Evolutionary conservation across 169 alveolate genomes (phyloP).

Genomic region (Eimeria sp.): DNA sequence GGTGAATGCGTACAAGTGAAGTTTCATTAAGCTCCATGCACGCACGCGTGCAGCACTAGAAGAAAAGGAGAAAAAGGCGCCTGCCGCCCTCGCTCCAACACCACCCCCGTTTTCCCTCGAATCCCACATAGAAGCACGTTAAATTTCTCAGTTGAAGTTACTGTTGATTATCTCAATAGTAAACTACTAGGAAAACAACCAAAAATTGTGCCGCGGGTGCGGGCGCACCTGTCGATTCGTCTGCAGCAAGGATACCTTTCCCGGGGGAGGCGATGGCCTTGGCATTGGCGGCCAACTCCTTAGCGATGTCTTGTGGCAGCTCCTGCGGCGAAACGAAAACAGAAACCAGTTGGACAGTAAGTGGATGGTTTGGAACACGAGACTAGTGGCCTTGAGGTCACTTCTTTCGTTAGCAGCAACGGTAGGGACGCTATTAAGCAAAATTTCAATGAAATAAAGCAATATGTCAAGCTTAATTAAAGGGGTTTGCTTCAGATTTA

Average conservation of each 20-base stretch:
- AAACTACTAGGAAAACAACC: too few species aligned
- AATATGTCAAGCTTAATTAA: too few species aligned
- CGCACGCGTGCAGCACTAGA: background rate
- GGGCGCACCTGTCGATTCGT: conserved; percentile 96
- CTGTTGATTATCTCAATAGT: too few species aligned
- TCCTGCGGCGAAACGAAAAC: background rate
- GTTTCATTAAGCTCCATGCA: background rate
- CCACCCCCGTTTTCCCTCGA: background rate
- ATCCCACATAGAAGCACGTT: background rate
- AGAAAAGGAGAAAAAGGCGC: too few species aligned
- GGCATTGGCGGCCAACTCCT: conserved; percentile 86
- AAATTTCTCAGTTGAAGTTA: background rate
- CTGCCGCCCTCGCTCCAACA: too few species aligned
- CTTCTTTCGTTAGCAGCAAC: background rate
- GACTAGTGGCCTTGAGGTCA: background rate
- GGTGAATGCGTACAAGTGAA: background rate
- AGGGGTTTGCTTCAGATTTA: background rate
- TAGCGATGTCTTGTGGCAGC: conserved; percentile 75
- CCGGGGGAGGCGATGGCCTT: conserved; percentile 91
- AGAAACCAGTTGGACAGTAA: background rate
- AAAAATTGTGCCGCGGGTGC: background rate
- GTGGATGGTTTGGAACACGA: background rate
- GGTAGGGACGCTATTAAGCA: background rate
- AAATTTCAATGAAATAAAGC: background rate
- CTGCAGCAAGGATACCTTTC: conserved; percentile 99